phyloP scores from a whole-genome alignment of 441 rosid genomes.

The Erysimum pusillum region DNA sequence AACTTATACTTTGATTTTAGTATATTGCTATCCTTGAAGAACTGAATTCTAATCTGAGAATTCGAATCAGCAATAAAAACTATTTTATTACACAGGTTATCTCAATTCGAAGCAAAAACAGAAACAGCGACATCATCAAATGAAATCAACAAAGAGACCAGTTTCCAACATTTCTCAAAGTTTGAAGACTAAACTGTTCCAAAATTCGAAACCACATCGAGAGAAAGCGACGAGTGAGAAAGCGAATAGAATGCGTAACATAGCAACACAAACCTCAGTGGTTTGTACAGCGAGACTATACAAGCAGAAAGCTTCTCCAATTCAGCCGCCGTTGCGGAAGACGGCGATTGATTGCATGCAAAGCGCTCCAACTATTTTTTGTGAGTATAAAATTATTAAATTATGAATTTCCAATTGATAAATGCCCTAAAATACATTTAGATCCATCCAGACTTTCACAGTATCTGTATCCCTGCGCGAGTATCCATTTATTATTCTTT shows the following conservation, averaged over 20 bases:
- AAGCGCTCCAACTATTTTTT: not conserved
- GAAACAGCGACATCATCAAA: conserved; percentile 12
- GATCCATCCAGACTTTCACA: too few relatives aligned
- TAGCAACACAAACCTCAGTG: conserved; percentile 14
- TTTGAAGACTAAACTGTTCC: not conserved
- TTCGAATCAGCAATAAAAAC: not conserved
- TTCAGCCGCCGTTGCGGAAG: conserved; percentile 24
- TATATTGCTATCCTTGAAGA: not conserved
- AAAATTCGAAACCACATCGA: not conserved
- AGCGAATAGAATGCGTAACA: not conserved
- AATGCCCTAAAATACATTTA: too few relatives aligned
- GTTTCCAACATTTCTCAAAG: not conserved
- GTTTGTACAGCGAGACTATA: not conserved
- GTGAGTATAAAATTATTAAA: too few relatives aligned
- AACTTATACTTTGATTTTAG: not conserved
- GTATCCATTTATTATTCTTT: too few relatives aligned
- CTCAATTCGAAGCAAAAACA: not conserved
- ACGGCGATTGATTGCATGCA: conserved; percentile 28
- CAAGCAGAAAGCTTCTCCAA: conserved; percentile 28
- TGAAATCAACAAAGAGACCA: not conserved
- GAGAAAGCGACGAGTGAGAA: not conserved
- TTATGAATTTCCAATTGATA: too few relatives aligned
- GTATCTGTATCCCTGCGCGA: too few relatives aligned
- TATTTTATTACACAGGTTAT: not conserved
- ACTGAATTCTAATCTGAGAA: not conserved